Evolutionary conservation across 352 stramenopile genomes (phyloP).

Genomic region (Pythium phragmiticola): DNA sequence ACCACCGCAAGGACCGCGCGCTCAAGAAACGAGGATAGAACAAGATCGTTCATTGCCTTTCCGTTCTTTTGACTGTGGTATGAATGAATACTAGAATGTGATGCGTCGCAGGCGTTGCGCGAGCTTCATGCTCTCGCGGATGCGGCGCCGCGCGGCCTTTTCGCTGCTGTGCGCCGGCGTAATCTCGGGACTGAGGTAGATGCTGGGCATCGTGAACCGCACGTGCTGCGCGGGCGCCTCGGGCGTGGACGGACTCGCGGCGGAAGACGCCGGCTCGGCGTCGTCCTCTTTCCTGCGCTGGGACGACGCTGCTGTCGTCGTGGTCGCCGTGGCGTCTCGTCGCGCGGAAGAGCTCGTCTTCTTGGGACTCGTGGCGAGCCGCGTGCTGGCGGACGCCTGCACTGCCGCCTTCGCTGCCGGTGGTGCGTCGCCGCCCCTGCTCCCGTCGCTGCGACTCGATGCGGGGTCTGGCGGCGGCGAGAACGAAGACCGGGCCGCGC

Average conservation of each 20-base stretch:
- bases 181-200: conserved; percentile 40
- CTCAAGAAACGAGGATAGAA: conserved; percentile 73
- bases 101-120: conserved; percentile 33
- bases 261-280: not conserved
- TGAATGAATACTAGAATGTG: conserved; percentile 25
- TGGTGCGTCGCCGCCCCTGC: not conserved
- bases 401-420: not conserved
- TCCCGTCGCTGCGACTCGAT: conserved; percentile 17
- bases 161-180: conserved; percentile 18
- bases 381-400: not conserved
- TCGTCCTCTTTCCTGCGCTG: conserved; percentile 15
- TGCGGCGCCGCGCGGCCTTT: conserved; percentile 27
- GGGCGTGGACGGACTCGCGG: not conserved
- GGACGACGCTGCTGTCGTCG: not conserved
- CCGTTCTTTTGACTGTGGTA: not conserved
- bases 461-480: not conserved
- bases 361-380: conserved; percentile 6
- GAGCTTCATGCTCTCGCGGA: conserved; percentile 41
- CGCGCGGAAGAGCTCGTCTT: conserved; percentile 5
- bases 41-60: not conserved
- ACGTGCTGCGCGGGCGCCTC: conserved; percentile 28
- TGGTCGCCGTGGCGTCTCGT: not conserved
- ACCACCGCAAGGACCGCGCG: conserved; percentile 80
- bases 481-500: conserved; percentile 4
- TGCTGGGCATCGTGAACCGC: conserved; percentile 36